Base-by-base conservation (phyloP, 139 green algal species). In the Tetraselmis chui region DNA sequence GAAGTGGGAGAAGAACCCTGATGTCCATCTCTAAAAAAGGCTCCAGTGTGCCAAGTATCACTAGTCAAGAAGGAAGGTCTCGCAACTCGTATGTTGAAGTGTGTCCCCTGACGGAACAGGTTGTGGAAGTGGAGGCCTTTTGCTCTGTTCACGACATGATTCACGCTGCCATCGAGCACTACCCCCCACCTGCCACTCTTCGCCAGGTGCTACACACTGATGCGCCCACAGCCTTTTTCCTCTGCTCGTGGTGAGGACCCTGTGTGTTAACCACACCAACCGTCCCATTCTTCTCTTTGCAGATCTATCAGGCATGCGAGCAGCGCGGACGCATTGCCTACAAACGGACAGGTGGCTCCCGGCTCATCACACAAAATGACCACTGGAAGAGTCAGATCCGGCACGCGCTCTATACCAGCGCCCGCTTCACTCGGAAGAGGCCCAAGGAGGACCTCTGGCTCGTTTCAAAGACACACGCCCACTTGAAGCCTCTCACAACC, bases 371-470 rank as follows among this genome's bases (percentile, higher is more conserved):
- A 29, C 77, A 85, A 79, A 92, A 92, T 74, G 89, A 92, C 31
- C 89, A 92, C 89, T 92, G 89, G 89, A 92, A 92, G 83, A 88
- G 81, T 83, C 89, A 92, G 82, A 90, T 92, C 2, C 81, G 89
- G n/a, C 89, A 92, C 77, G 87, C 89, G 28, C 84, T 92, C 24
- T 92, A 92, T 86, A 92, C 89, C 0, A 78, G 84, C 28, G 86
- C 84, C 32, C 85, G 89, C 24, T 92, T 92, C 82, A n/a, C n/a
- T n/a, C n/a, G n/a, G n/a, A 59, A 83, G 77, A 86, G 88, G 87
- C 45, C 45, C 18, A 18, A 67, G 18, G 45, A 25, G 45, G 45
- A 67, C 45, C 45, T 67, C 45, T 67, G 45, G 45, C 45, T 67
- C 18, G 18, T 67, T 67, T 5, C 45, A 5, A 67, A 67, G 18